Conservation (phyloP, 352 stramenopile species). For the Phytophthora fragariae region DNA sequence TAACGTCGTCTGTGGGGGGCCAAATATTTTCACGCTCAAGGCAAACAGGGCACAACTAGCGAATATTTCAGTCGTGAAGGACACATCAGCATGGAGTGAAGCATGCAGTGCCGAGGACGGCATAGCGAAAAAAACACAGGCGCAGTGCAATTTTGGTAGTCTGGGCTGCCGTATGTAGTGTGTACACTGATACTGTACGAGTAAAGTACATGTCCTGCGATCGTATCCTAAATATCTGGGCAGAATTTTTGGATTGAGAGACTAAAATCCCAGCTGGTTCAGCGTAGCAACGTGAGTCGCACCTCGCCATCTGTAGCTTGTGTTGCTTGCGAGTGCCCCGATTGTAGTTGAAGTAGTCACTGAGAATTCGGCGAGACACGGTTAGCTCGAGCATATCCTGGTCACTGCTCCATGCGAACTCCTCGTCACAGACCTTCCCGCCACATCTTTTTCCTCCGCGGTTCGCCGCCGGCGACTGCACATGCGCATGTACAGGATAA, state of each 20-base stretch:
- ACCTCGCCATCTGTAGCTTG: conserved; percentile 11
- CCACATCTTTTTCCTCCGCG: conserved; percentile 25
- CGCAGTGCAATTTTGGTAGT: conserved; percentile 28
- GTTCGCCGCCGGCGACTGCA: neutral
- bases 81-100: conserved; percentile 6
- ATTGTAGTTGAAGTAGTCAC: conserved; percentile 39
- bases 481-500: neutral
- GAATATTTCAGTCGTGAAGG: conserved; percentile 24
- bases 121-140: conserved; percentile 23
- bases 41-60: conserved; percentile 25
- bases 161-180: conserved; percentile 13
- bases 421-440: conserved; percentile 9
- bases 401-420: conserved; percentile 1
- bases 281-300: conserved; percentile 5
- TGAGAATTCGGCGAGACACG: conserved; percentile 34
- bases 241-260: conserved; percentile 18
- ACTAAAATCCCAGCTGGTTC: conserved; percentile 18
- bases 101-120: neutral
- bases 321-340: conserved; percentile 17
- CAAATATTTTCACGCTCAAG: conserved; percentile 8
- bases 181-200: neutral
- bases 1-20: neutral
- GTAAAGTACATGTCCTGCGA: neutral
- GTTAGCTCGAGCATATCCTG: conserved; percentile 12
- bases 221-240: neutral